Percentiles rank a stretch among this genome's conserved stretches.
Conservation (phyloP, 129 eudicot genomes). For the Arctium minus region DNA sequence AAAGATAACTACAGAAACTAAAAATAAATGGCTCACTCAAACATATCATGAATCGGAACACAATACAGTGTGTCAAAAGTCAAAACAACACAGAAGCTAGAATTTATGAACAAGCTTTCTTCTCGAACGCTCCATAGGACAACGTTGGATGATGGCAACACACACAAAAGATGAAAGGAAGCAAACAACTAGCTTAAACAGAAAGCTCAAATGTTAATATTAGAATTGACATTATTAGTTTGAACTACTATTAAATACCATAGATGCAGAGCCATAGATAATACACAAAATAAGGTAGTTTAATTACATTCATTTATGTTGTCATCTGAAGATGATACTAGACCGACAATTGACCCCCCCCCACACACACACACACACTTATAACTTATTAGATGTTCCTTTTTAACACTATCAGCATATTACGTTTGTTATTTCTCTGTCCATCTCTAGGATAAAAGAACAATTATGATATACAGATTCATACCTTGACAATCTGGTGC, state of each 20-base stretch:
- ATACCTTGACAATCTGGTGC: not conserved
- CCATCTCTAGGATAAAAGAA: not conserved
- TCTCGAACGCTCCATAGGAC: not conserved
- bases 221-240: not conserved
- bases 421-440: too few relatives aligned
- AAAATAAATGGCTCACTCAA: too few relatives aligned
- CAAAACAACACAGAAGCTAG: not conserved
- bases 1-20: not conserved
- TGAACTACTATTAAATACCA: not conserved
- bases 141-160: not conserved
- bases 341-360: not conserved
- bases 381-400: not conserved
- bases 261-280: not conserved
- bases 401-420: not conserved
- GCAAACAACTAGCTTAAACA: not conserved
- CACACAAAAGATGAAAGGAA: not conserved
- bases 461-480: not conserved
- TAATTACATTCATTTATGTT: not conserved
- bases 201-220: not conserved
- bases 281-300: not conserved
- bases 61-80: too few relatives aligned
- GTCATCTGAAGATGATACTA: not conserved
- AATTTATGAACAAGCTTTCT: not conserved
- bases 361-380: too few relatives aligned
- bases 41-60: too few relatives aligned